Evolutionary conservation across 805 yeast species (phyloP).

Genomic region (Zygotorulaspora sp.): DNA sequence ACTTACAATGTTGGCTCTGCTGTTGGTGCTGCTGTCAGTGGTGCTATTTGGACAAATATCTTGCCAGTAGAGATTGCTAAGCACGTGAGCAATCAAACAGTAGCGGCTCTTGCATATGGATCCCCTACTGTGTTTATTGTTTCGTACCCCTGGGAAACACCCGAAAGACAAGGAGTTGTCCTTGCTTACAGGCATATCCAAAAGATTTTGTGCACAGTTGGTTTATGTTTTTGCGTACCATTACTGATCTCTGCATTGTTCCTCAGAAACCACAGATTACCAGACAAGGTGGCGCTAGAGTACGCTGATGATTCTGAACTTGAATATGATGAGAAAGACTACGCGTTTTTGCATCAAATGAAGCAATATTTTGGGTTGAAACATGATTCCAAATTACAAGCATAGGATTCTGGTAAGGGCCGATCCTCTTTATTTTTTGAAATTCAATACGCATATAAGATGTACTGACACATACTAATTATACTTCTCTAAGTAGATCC

Average conservation of each 20-base stretch:
- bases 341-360: too few relatives aligned
- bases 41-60: constrained; percentile 65
- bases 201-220: constrained; percentile 50
- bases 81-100: constrained; percentile 32
- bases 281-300: constrained; percentile 15
- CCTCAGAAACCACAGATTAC: constrained; percentile 50
- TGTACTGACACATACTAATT: too few relatives aligned
- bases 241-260: constrained; percentile 45
- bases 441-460: too few relatives aligned
- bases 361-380: too few relatives aligned
- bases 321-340: constrained; percentile 4
- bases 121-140: constrained; percentile 48
- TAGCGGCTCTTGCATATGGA: constrained; percentile 43
- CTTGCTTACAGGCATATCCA: constrained; percentile 53
- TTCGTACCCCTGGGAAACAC: constrained; percentile 53
- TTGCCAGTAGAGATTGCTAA: constrained; percentile 43
- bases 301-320: constrained; percentile 7
- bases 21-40: constrained; percentile 58
- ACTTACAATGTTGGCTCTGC: constrained; percentile 60
- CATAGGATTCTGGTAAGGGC: too few relatives aligned
- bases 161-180: constrained; percentile 51
- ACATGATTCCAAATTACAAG: too few relatives aligned
- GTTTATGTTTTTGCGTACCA: constrained; percentile 51
- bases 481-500: too few relatives aligned
- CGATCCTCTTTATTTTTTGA: too few relatives aligned